These are phyloP conservation scores for Saccharomycopsis schoenii DNA, from an alignment of 805 yeast species.

Conservation along the genomic window DNA sequence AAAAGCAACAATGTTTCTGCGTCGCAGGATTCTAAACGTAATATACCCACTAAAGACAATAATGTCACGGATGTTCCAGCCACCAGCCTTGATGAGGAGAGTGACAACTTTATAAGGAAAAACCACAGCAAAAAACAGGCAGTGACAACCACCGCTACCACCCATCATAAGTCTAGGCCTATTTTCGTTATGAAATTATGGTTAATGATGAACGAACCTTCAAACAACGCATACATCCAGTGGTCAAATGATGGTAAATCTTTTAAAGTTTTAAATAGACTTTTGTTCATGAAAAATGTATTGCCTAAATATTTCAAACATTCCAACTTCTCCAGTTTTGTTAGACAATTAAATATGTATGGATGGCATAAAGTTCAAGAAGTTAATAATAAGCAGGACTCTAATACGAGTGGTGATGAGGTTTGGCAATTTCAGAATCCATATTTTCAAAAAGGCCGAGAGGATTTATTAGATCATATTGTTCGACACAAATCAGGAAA, in stretches of 20 bases:
- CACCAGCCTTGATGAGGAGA: background rate
- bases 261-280: slow-evolving; percentile 77
- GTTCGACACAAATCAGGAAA: slow-evolving; percentile 44
- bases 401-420: slow-evolving; percentile 51
- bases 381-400: slow-evolving; percentile 36
- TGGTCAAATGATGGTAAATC: slow-evolving; percentile 85
- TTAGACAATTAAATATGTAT: slow-evolving; percentile 93
- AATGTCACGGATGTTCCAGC: too few species aligned
- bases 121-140: background rate
- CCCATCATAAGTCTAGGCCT: slow-evolving; percentile 48
- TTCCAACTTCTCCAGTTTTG: slow-evolving; percentile 90
- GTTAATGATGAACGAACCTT: slow-evolving; percentile 86
- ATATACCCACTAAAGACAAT: too few species aligned
- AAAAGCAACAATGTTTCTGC: background rate
- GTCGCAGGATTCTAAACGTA: background rate
- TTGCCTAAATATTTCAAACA: slow-evolving; percentile 93
- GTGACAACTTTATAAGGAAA: background rate
- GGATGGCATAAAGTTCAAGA: slow-evolving; percentile 99
- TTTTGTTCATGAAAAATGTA: slow-evolving; percentile 69
- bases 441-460: slow-evolving; percentile 63
- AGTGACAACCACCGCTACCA: background rate
- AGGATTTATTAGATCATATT: slow-evolving; percentile 77
- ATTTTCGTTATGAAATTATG: slow-evolving; percentile 91
- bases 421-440: slow-evolving; percentile 85
- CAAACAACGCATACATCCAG: slow-evolving; percentile 57